phyloP scores from a whole-genome alignment of 2,329 filamentous ascomycete genomes.

The Fusarium tjaetaba region DNA sequence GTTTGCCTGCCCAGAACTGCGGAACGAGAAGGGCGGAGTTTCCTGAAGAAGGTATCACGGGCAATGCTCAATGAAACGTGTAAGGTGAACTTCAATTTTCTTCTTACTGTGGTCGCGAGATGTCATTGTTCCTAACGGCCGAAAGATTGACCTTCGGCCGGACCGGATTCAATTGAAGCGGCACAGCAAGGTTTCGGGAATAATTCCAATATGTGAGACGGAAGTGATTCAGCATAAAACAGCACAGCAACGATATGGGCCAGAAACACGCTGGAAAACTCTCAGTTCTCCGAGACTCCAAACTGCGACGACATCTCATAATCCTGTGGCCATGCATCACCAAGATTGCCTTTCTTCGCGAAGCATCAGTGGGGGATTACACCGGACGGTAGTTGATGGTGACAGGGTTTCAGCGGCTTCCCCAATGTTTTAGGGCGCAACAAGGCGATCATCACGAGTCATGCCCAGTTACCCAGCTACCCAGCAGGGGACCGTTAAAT shows the following conservation, averaged over 20 bases:
- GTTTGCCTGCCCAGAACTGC: neutral
- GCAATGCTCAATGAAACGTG: neutral
- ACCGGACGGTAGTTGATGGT: neutral
- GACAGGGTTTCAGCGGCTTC: neutral
- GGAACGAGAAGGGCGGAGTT: neutral
- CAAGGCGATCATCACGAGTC: neutral
- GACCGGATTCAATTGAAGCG: neutral
- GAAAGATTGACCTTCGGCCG: neutral
- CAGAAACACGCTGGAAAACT: too few relatives aligned
- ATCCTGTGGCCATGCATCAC: neutral
- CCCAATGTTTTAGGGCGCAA: neutral
- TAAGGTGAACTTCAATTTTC: too few relatives aligned
- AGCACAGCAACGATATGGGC: too few relatives aligned
- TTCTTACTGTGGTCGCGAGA: neutral
- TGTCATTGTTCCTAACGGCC: neutral
- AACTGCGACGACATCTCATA: neutral
- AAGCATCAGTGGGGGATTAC: rapidly evolving
- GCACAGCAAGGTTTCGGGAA: neutral
- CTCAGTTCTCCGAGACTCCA: too few relatives aligned
- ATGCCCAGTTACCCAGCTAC: neutral
- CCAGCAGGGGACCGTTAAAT: neutral
- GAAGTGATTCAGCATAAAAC: neutral
- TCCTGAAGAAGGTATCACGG: neutral
- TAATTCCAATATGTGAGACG: neutral
- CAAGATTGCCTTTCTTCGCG: neutral